phyloP scores from a whole-genome alignment of 169 alveolate genomes.

The Sarcocystis neurona region DNA sequence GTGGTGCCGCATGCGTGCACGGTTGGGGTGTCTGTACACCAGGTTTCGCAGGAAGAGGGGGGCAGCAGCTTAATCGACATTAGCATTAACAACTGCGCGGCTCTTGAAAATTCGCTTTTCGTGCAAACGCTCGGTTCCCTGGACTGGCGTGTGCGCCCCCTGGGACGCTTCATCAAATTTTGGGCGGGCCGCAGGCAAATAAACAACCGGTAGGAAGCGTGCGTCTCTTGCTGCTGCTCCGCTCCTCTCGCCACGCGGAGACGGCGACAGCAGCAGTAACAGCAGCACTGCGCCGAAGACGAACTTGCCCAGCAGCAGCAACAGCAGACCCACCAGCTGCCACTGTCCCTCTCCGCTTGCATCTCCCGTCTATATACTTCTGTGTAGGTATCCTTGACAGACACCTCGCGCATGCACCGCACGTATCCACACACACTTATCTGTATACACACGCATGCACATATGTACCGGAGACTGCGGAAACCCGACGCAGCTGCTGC shows the following conservation, averaged over 20 bases:
- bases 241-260: too few species aligned
- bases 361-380: too few species aligned
- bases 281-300: too few species aligned
- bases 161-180: constrained; percentile 81
- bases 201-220: constrained; percentile 76
- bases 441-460: constrained; percentile 36
- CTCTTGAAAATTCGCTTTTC: constrained; percentile 76
- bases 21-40: background rate
- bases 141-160: constrained; percentile 74
- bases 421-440: background rate
- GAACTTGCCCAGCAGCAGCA: too few species aligned
- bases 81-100: constrained; percentile 81
- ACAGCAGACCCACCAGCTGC: too few species aligned
- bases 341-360: too few species aligned
- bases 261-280: too few species aligned
- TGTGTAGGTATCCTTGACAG: too few species aligned
- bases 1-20: too few species aligned
- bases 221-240: constrained; percentile 8
- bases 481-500: too few species aligned
- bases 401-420: too few species aligned
- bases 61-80: constrained; percentile 76
- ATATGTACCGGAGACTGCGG: too few species aligned
- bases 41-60: constrained; percentile 30
- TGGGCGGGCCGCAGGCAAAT: constrained; percentile 83
- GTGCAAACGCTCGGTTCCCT: constrained; percentile 71